These are phyloP conservation scores for Fomitopsis pinicola DNA, from an alignment of 1,284 basidiomycete genomes.

Conservation along the genomic window DNA sequence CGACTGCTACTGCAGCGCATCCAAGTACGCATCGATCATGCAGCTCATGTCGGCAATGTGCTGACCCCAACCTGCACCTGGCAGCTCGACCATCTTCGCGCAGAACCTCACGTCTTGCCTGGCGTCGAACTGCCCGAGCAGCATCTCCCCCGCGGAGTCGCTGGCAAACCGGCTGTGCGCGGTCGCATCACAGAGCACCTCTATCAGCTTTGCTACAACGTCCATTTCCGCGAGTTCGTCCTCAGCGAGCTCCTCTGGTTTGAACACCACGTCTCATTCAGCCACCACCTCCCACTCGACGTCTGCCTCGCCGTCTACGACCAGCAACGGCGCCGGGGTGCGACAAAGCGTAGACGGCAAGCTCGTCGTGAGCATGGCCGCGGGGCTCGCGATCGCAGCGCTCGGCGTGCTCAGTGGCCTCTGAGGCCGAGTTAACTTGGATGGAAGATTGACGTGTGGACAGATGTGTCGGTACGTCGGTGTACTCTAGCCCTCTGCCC, in stretches of 20 bases:
- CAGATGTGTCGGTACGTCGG: not conserved
- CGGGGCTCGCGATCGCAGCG: not conserved
- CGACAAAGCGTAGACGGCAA: not conserved
- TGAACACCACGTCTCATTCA: not conserved
- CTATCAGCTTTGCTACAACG: conserved; percentile 21
- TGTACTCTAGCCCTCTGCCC: not conserved
- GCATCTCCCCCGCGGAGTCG: conserved; percentile 19
- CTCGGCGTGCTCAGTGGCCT: not conserved
- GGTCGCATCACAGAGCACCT: conserved; percentile 20
- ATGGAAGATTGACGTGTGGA: not conserved
- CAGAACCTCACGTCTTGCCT: conserved; percentile 15
- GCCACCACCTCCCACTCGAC: not conserved
- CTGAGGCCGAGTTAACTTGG: not conserved
- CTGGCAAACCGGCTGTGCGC: conserved; percentile 26
- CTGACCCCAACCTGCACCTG: too few species aligned
- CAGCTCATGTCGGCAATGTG: not conserved
- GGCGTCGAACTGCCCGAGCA: conserved; percentile 13
- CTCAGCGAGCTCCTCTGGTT: not conserved
- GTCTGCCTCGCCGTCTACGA: not conserved
- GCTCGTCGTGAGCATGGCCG: not conserved
- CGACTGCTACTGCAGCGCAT: conserved; percentile 21
- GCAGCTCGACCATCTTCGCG: conserved; percentile 11
- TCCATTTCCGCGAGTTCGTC: conserved; percentile 11
- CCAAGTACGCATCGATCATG: conserved; percentile 13
- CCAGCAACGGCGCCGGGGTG: not conserved